Percentiles rank a stretch among this genome's conserved stretches.
These are phyloP conservation scores for Arthrocladium fulminans DNA, from an alignment of 2,329 filamentous ascomycete genomes.

Conservation along the genomic window DNA sequence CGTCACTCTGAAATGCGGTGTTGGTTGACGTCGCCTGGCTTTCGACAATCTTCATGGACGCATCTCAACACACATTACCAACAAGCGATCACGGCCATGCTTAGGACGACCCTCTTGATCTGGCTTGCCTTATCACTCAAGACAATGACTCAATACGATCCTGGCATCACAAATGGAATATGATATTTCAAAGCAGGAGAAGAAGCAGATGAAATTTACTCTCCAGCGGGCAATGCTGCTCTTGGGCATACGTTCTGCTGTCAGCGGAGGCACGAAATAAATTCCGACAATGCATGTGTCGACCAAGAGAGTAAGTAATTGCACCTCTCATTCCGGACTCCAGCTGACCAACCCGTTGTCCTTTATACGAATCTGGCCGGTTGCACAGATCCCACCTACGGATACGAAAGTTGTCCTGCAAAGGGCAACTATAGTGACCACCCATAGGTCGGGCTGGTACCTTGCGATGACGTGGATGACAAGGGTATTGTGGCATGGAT, in stretches of 20 bases:
- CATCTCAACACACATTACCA: background rate
- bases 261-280: constrained; percentile 17
- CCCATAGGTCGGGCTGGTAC: constrained; percentile 7
- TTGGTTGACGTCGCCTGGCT: background rate
- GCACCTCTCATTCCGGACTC: constrained; percentile 13
- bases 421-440: constrained; percentile 1
- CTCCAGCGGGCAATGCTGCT: constrained; percentile 22
- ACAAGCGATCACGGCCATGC: background rate
- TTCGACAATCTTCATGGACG: background rate
- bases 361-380: constrained; percentile 20
- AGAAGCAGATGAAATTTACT: constrained; percentile 15
- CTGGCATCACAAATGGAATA: constrained; percentile 20
- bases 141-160: constrained; percentile 14
- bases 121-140: background rate
- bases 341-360: background rate
- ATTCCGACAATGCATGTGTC: constrained; percentile 21
- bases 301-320: constrained; percentile 17
- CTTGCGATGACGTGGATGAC: background rate
- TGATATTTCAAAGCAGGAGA: constrained; percentile 17
- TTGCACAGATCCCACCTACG: constrained; percentile 20
- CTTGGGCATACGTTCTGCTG: constrained; percentile 20
- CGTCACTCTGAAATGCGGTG: background rate
- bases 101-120: background rate
- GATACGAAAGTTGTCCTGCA: constrained; percentile 12
- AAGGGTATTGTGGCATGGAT: background rate